These are phyloP conservation scores for Takakia lepidozioides DNA, from an alignment of 225 moss, liverwort and hornwort species.

Conservation along the genomic window DNA sequence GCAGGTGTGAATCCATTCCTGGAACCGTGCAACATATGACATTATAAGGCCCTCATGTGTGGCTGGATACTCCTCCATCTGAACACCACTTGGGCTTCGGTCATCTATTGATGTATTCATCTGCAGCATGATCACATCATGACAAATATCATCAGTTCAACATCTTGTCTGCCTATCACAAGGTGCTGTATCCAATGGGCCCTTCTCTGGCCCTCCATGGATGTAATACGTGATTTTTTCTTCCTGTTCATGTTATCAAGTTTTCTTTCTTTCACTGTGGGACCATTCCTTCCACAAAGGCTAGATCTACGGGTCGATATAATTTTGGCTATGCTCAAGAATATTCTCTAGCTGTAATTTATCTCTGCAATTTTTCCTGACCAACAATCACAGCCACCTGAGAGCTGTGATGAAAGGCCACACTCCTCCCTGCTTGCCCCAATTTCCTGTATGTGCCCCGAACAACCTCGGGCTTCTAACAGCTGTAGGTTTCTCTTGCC, in stretches of 20 bases:
- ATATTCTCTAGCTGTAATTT: too few relatives aligned
- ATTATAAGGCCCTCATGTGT: slow-evolving; percentile 28
- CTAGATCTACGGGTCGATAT: too few relatives aligned
- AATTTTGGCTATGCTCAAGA: too few relatives aligned
- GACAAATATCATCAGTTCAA: background rate
- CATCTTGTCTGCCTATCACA: background rate
- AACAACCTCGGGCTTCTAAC: too few relatives aligned
- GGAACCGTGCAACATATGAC: slow-evolving; percentile 28
- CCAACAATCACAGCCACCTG: too few relatives aligned
- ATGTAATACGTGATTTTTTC: background rate
- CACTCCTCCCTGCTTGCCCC: too few relatives aligned
- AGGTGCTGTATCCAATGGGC: background rate
- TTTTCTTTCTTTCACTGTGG: too few relatives aligned
- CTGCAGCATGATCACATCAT: slow-evolving; percentile 6
- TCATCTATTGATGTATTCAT: slow-evolving; percentile 27
- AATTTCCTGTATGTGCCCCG: too few relatives aligned
- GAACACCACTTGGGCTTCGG: slow-evolving; percentile 20
- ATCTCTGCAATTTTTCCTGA: too few relatives aligned
- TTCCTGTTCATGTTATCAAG: background rate
- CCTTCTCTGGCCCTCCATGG: background rate
- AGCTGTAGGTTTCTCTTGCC: too few relatives aligned
- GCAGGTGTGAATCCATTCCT: slow-evolving; percentile 11
- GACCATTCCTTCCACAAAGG: too few relatives aligned
- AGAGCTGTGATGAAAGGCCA: too few relatives aligned
- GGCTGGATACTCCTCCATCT: slow-evolving; percentile 24